These are phyloP conservation scores for Colletotrichum horii DNA, from an alignment of 2,329 filamentous ascomycete genomes.

Conservation along the genomic window DNA sequence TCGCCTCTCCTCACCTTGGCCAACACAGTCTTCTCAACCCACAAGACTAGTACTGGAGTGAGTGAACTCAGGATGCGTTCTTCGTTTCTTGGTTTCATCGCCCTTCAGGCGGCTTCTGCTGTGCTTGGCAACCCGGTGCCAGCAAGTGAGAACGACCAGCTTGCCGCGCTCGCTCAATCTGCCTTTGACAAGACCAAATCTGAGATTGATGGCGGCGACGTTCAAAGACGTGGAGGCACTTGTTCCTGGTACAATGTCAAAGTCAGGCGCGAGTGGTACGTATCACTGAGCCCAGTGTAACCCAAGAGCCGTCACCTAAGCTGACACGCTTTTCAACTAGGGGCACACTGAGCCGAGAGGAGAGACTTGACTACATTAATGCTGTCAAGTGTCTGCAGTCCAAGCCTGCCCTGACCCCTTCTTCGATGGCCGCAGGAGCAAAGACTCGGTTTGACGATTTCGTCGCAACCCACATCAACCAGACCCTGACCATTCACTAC, in stretches of 20 bases:
- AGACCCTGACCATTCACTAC: slow-evolving; percentile 49
- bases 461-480: slow-evolving; percentile 52
- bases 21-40: slow-evolving; percentile 28
- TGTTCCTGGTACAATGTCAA: slow-evolving; percentile 28
- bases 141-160: neutral
- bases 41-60: too few relatives aligned
- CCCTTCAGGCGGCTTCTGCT: slow-evolving; percentile 14
- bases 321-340: too few relatives aligned
- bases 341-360: slow-evolving; percentile 16
- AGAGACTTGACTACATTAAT: slow-evolving; percentile 45
- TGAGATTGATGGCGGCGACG: slow-evolving; percentile 14
- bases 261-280: slow-evolving; percentile 36
- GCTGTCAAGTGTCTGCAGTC: slow-evolving; percentile 50
- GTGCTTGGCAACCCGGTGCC: neutral
- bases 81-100: slow-evolving; percentile 20
- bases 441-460: slow-evolving; percentile 55
- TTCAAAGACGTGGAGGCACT: slow-evolving; percentile 27
- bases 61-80: slow-evolving; percentile 15
- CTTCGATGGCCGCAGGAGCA: slow-evolving; percentile 43
- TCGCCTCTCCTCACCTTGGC: neutral
- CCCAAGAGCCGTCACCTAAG: too few relatives aligned
- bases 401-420: slow-evolving; percentile 38
- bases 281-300: neutral
- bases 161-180: slow-evolving; percentile 10
- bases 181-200: slow-evolving; percentile 30